A percentile compares a stretch with the other conserved stretches of the same genome.
These are phyloP conservation scores for Botrytis pseudocinerea DNA, from an alignment of 2,329 filamentous ascomycete genomes.

Conservation along the genomic window DNA sequence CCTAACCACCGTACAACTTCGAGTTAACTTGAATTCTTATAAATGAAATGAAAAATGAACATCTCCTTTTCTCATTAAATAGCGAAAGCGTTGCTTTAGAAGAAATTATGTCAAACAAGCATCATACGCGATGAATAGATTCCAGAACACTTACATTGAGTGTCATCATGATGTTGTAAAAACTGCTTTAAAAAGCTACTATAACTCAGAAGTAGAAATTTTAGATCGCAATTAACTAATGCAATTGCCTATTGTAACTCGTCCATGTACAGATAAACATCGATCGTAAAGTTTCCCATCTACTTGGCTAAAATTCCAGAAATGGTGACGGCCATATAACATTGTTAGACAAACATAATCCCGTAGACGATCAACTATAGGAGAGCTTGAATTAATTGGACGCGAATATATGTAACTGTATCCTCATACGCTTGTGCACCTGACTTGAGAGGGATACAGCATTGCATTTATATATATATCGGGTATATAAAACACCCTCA, in stretches of 20 bases:
- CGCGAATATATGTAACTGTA: background rate
- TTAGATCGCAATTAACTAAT: background rate
- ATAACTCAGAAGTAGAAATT: background rate
- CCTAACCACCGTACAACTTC: no score
- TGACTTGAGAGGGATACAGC: background rate
- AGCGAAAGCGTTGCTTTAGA: no score
- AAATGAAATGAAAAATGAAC: no score
- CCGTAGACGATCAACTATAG: background rate
- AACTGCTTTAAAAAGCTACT: background rate
- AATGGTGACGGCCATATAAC: background rate
- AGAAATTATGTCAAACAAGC: no score
- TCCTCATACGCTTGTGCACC: background rate
- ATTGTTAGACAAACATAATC: background rate
- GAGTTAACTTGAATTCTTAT: no score
- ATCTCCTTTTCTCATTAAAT: no score
- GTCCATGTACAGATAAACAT: background rate
- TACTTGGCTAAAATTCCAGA: background rate
- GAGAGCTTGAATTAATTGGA: no score
- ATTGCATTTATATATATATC: no score
- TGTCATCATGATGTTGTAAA: background rate
- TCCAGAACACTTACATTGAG: no score
- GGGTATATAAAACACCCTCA: no score
- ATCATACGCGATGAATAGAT: no score
- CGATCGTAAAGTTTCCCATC: no score
- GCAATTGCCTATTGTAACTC: background rate